Base-by-base conservation (phyloP, 163 green algal genomes). In the Prototheca cutis region DNA sequence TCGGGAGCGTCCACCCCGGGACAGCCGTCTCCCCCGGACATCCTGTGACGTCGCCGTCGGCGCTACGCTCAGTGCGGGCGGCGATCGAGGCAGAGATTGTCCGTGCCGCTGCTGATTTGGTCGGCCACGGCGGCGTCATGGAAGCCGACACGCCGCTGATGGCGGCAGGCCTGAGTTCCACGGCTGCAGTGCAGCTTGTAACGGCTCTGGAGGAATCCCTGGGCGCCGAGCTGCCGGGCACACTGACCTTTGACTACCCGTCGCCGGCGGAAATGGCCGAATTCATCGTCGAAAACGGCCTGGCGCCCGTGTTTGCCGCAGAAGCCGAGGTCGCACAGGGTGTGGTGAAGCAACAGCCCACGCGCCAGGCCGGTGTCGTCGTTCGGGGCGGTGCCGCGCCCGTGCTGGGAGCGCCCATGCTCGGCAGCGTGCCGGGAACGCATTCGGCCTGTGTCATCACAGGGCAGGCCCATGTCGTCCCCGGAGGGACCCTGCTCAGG, bases 201-300 rank as follows among this genome's bases (percentile, higher is more conserved):
- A 40, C 56, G 10, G 36, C 40, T 17, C 55, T 83, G n/a, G n/a
- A n/a, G n/a, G n/a, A n/a, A n/a, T n/a, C 58, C 3, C 48, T 87
- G 24, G 69, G 73, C 4, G 31, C 84, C 18, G 58, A 82, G 55
- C 79, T 94, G 45, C 75, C 85, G 1, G 66, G 64, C 40, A 93
- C 86, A 1, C 64, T 93, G 24, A 70, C 83, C 19, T 94, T 93
- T 64, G 80, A 87, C 64, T 83, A 86, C 63, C 80, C 80, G 0
- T 73, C 73, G 7, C 21, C 70, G 2, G 58, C 24, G 6, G 74
- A 74, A 33, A 70, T 85, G 31, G 62, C 52, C 4, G 21, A 40
- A 54, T 76, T 62, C 39, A 42, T 76, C 15, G 47, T 58, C 6
- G 52, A 58, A 6, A 45, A 6, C 31, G 52, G 52, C 28, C 28